Conservation (phyloP, 441 rosid genomes). For the Cnidoscolus chayamansa region DNA sequence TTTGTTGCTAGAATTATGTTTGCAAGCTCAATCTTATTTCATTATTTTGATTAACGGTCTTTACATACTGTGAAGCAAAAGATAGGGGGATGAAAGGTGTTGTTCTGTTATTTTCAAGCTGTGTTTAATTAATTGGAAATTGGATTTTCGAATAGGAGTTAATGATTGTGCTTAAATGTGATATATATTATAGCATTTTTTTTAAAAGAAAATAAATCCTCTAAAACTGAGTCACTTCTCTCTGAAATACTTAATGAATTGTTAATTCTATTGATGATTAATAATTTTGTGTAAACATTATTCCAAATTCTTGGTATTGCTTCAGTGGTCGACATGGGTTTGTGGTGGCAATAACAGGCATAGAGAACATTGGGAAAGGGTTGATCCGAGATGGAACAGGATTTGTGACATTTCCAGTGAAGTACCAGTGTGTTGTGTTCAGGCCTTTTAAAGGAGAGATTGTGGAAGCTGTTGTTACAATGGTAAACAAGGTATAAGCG, state of each 20-base stretch:
- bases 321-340: constrained; percentile 83
- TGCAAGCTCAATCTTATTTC: not conserved
- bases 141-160: not conserved
- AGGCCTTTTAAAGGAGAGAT: constrained; percentile 94
- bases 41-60: not conserved
- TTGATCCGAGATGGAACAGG: constrained; percentile 86
- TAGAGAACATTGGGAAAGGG: constrained; percentile 81
- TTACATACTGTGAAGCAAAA: not conserved
- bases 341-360: constrained; percentile 86
- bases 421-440: constrained; percentile 83
- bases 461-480: constrained; percentile 82
- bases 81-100: not conserved
- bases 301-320: constrained; percentile 4
- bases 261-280: not conserved
- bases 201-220: not conserved
- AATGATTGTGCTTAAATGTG: not conserved
- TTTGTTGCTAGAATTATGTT: not conserved
- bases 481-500: constrained; percentile 73
- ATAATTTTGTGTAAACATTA: not conserved
- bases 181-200: not conserved
- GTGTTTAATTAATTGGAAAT: not conserved
- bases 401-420: constrained; percentile 76
- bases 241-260: not conserved
- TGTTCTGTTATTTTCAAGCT: not conserved
- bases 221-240: not conserved